A percentile compares a stretch with the other conserved stretches of the same genome.
These are phyloP conservation scores for Aechmea fasciata DNA, from an alignment of 176 grass and related monocot species.

Conservation along the genomic window DNA sequence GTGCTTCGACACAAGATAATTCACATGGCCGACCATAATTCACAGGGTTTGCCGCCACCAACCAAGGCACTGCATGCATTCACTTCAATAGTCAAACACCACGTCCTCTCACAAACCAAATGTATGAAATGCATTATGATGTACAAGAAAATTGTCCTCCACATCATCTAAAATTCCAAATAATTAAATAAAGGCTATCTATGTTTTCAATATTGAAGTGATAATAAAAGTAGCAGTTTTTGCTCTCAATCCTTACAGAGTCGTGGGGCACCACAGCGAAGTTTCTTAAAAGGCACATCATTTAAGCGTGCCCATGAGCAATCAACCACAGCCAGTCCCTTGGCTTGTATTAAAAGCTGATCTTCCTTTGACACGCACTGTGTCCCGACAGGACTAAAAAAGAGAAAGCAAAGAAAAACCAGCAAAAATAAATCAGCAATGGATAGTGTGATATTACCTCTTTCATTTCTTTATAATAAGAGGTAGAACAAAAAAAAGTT, in stretches of 20 bases:
- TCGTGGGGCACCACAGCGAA: constrained; percentile 87
- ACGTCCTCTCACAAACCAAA: background rate
- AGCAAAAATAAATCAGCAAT: background rate
- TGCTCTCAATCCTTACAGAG: constrained; percentile 44
- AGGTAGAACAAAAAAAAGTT: too few relatives aligned
- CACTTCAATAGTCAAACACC: background rate
- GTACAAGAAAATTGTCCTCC: background rate
- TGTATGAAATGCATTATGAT: background rate
- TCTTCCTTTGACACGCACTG: constrained; percentile 92
- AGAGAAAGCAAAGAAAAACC: constrained; percentile 13
- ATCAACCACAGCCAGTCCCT: constrained; percentile 91
- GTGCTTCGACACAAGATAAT: constrained; percentile 94
- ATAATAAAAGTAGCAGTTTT: background rate
- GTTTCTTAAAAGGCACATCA: constrained; percentile 91
- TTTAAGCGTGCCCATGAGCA: constrained; percentile 96
- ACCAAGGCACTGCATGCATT: constrained; percentile 77
- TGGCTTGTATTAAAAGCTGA: constrained; percentile 58
- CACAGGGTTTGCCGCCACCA: constrained; percentile 97
- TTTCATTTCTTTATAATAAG: too few relatives aligned
- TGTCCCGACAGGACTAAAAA: constrained; percentile 78
- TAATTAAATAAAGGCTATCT: background rate
- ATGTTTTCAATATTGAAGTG: background rate
- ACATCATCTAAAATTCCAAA: background rate
- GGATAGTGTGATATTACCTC: too few relatives aligned
- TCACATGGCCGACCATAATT: constrained; percentile 95